phyloP scores from a whole-genome alignment of 345 rosid genomes.

The Moricandia moricandioides region DNA sequence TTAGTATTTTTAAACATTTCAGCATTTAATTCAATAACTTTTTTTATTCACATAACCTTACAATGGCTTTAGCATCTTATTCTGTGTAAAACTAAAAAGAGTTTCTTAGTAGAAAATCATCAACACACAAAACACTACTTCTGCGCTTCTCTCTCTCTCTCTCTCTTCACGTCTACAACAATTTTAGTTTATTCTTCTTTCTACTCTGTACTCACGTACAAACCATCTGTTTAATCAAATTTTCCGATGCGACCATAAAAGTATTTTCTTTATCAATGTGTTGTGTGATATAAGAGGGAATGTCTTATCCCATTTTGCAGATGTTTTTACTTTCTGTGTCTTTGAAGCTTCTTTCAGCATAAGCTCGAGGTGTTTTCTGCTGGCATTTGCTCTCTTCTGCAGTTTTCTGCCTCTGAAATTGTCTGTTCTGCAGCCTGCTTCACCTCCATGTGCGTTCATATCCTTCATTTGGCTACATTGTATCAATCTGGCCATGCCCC shows the following conservation, averaged over 20 bases:
- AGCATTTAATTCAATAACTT: too few relatives aligned
- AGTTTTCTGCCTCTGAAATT: constrained; percentile 73
- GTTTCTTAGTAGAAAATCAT: constrained; percentile 11
- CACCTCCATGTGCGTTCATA: constrained; percentile 81
- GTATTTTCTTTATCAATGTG: too few relatives aligned
- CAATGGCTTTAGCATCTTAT: background rate
- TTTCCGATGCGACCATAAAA: too few relatives aligned
- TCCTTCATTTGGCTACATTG: constrained; percentile 68
- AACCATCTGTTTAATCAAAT: too few relatives aligned
- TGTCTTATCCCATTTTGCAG: constrained; percentile 59
- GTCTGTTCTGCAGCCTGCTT: constrained; percentile 80
- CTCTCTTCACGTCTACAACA: background rate
- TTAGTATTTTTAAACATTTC: too few relatives aligned
- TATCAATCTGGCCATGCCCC: constrained; percentile 58
- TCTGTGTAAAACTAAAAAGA: constrained; percentile 17
- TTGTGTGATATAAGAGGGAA: too few relatives aligned
- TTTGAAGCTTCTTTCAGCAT: constrained; percentile 79
- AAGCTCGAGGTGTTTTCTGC: constrained; percentile 90
- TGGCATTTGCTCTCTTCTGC: constrained; percentile 34
- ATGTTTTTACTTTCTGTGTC: constrained; percentile 53
- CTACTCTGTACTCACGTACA: constrained; percentile 4
- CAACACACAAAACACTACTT: constrained; percentile 8
- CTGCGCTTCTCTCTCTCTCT: background rate
- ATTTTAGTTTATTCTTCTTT: background rate
- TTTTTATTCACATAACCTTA: too few relatives aligned